Evolutionary conservation across 2,329 filamentous ascomycete species (phyloP), one percentile per base, ranked within the genome.

Genomic region (Ophiostoma sp.): DNA sequence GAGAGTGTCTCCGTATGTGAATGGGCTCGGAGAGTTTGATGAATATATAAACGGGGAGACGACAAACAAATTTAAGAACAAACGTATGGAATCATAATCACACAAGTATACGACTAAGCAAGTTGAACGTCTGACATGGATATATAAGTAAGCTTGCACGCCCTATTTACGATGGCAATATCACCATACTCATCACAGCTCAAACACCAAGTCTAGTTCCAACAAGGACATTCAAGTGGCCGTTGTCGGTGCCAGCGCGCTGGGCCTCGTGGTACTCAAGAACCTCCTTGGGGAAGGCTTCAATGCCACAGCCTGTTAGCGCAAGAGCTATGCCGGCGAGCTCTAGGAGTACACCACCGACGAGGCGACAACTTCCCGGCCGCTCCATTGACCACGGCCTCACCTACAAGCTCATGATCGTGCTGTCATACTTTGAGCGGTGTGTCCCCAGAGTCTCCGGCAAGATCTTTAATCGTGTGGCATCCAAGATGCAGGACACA

Each of bases 271-370:
- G 6, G 62, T 66, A 1, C 38, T 78, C 47, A 81, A 82, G 72
- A 78, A 76, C 3, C 73, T 82, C 9, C 75, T 75, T 11, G 79
- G 81, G 68, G 79, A 80, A 73, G 80, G 79, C 1, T 81, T 81
- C 70, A 73, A 76, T n/a, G 79, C 77, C 3, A 79, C 77, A 1
- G 72, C 75, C 0, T 81, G 76, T 66, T 79, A 82, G 73, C 74
- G 77, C 27, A 73, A 78, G n/a, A 70, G 71, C 11, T 75, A 76
- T 55, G 77, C 81, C 16, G 80, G 80, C n/a, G 80, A 79, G 0
- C 73, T 82, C 2, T 82, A 80, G 80, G 77, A 77, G 2, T 80
- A 78, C 69, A 77, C 77, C 1, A 74, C 77, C 0, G 77, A 81
- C 65, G 72, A 74, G 11, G 69, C 70, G 1, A 75, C 76, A 67